Base-by-base conservation (phyloP, 192 early-diverging fungal species). In the Coemansia asiatica region DNA sequence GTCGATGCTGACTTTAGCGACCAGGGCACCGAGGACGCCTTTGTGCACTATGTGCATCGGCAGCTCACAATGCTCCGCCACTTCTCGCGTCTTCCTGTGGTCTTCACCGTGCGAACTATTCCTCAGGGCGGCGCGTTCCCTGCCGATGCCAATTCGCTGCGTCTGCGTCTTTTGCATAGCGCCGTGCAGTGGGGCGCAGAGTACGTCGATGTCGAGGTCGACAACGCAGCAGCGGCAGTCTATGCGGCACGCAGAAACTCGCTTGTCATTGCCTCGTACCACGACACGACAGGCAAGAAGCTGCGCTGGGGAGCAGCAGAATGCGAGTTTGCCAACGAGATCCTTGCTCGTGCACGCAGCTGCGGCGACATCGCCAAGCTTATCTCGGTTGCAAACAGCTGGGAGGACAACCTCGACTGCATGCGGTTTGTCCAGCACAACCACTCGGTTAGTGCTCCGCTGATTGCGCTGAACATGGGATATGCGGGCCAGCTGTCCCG, bases 391-490 rank as follows among this genome's bases (percentile, higher is more conserved):
- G 95, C 95, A 18, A 79, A 81, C 23, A 72, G 75, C 22, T 71
- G 93, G 68, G 79, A 87, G 56, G 94, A 97, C 78, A 99, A 98
- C 79, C 83, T 92, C 61, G 85, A 85, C 10, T 85, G 95, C 56
- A 79, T 88, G 62, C 71, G 72, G 18, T 99, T 97, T 83, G 78
- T 87, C 25, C 60, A 78, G 19, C 64, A 61, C 4, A 66, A 85
- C 54, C 69, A 79, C 26, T 61, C 82, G 9, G 67, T 75, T 1
- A 68, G 53, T 0, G 21, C 29, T 48, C 94, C 94, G 33, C 56
- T 97, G 67, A 97, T 99, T 67, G 92, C 95, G 0, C 80, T 99
- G 31, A 95, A 97, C 78, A 99, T 99, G 97, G 92, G 93, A 10
- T 75, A 85, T 19, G 53, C 78, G 6, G 97, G 97, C n/a, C 94